phyloP scores from a whole-genome alignment of 2,329 filamentous ascomycete genomes.

The Aspergillus viridinutans region DNA sequence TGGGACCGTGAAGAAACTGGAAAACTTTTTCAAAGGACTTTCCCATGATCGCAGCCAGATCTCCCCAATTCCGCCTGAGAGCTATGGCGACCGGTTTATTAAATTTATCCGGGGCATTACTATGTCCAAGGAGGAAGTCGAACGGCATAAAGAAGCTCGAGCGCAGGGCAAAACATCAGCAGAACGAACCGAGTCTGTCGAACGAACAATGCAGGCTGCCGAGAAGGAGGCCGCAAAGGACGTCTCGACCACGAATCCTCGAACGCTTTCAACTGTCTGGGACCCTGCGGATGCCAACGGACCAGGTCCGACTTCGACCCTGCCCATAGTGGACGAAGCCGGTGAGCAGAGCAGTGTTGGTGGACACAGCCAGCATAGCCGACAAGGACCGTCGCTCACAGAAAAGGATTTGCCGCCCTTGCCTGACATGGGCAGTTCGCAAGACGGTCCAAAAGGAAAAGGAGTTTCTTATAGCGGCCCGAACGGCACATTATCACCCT shows the following conservation, averaged over 20 bases:
- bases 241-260: slow-evolving; percentile 58
- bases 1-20: slow-evolving; percentile 86
- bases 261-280: slow-evolving; percentile 55
- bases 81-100: slow-evolving; percentile 91
- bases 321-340: slow-evolving; percentile 89
- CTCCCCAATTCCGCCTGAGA: slow-evolving; percentile 81
- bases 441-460: slow-evolving; percentile 22
- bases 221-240: slow-evolving; percentile 61
- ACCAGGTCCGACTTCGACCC: slow-evolving; percentile 50
- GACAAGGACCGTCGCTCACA: slow-evolving; percentile 20
- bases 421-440: slow-evolving; percentile 14
- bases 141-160: slow-evolving; percentile 42
- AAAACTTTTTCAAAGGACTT: slow-evolving; percentile 95
- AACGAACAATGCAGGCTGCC: slow-evolving; percentile 54
- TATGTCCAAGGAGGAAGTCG: slow-evolving; percentile 80
- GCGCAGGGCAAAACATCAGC: slow-evolving; percentile 24
- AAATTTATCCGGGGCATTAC: slow-evolving; percentile 88
- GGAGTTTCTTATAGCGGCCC: slow-evolving; percentile 11
- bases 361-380: slow-evolving; percentile 53
- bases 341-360: slow-evolving; percentile 69
- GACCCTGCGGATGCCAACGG: slow-evolving; percentile 55
- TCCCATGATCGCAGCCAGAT: slow-evolving; percentile 80
- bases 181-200: slow-evolving; percentile 42
- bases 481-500: slow-evolving; percentile 2
- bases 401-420: slow-evolving; percentile 31